phyloP scores from a whole-genome alignment of 139 green algal species.

The Chlamydomonas asymmetrica region DNA sequence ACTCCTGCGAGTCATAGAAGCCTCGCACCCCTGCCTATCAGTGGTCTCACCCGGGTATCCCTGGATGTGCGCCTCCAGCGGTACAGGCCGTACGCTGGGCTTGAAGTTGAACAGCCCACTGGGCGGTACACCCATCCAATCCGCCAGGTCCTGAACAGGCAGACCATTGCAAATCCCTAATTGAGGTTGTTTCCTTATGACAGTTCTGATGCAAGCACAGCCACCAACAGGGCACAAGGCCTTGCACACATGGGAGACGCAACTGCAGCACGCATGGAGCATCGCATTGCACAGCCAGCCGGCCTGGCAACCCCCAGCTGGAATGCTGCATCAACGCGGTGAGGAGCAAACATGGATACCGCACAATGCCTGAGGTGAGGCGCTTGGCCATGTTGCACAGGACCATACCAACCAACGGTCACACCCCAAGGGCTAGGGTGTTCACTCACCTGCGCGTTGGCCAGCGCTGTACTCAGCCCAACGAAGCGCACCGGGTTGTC shows the following conservation, averaged over 20 bases:
- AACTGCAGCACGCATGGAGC: too few species aligned
- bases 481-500: conserved; percentile 83
- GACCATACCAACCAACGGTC: too few species aligned
- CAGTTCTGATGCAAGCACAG: too few species aligned
- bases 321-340: too few species aligned
- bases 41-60: conserved; percentile 60
- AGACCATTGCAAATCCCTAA: too few species aligned
- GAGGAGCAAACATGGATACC: too few species aligned
- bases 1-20: conserved; percentile 1
- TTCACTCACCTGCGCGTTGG: conserved; percentile 77
- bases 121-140: conserved; percentile 88
- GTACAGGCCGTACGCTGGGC: conserved; percentile 90
- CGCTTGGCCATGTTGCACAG: too few species aligned
- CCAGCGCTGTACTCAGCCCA: conserved; percentile 93
- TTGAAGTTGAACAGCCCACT: conserved; percentile 98
- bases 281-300: too few species aligned
- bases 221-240: neutral
- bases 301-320: too few species aligned
- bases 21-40: neutral
- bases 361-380: too few species aligned
- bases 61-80: conserved; percentile 96
- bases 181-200: too few species aligned
- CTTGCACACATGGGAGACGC: neutral
- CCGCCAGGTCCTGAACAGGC: conserved; percentile 85
- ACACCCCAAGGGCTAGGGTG: too few species aligned